Evolutionary conservation across 352 stramenopile species (phyloP), one percentile per base, ranked within the genome.

Genomic region (Globisporangium viniferum): DNA sequence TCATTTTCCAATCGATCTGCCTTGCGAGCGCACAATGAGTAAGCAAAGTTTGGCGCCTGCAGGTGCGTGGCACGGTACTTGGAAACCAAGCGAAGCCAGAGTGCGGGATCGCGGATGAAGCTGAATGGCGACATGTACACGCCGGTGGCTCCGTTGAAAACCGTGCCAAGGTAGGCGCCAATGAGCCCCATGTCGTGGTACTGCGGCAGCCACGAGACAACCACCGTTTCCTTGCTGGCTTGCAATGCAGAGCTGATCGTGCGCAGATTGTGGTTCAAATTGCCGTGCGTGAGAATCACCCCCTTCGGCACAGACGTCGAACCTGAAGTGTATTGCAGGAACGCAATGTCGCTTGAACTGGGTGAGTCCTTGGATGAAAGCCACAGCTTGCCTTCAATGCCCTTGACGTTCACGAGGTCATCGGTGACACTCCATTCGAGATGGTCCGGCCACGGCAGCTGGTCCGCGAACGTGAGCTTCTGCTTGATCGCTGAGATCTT

Each of bases 111-210:
- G 59, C 98, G 89, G 57, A 99, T 93, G 71, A 99, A 99, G 60
- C 89, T 94, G 58, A 99, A 90, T 0, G 98, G 98, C 39, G 96
- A 99, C 75, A 99, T 90, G 80, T 99, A 99, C 51, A 98, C 97
- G 6, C 98, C 97, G 8, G 74, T 93, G 58, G 95, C 98, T 14
- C 86, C 86, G 53, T 92, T 93, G 60, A 94, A 94, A 36, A 93
- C 85, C 6, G 70, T 85, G n/a, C 86, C 86, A 12, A 95, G 71
- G 70, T 92, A 93, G 36, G 92, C 96, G 59, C 97, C 98, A 69
- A 99, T 99, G 24, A 99, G 90, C 7, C 98, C 98, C 98, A 99
- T 99, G 79, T 99, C 98, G 76, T 99, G 98, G 78, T 99, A 99
- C 81, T 99, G 97, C 7, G 98, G 98, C 12, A 99, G 81, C 98